Evolutionary conservation across 164 flowering plant species (phyloP), one percentile per base, ranked within the genome.

Genomic region (Vitis rupestris): DNA sequence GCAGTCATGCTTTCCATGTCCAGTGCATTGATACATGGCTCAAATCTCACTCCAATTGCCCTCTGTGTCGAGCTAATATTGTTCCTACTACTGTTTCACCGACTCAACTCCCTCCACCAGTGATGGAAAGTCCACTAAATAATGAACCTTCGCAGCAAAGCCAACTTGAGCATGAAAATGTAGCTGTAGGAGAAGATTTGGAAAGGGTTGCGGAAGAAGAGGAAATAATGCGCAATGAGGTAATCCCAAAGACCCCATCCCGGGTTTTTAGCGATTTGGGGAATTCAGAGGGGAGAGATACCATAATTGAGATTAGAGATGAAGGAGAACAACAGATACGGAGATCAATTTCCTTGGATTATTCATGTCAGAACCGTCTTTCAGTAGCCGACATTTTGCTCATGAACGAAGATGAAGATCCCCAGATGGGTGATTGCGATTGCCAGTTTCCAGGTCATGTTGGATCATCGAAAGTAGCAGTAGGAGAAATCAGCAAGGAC

Each of bases 1-100:
- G 98, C 65, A 84, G 90, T 58, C 98, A 94, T 70, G 97, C 95
- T 52, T 94, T 94, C 72, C 97, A 94, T 75, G 72, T 90, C 37
- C 60, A 70, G 1, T 94, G 97, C 78, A 90, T 94, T 50, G 98
- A 94, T 74, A 88, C 86, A 10, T 94, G 98, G 97, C 81, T 94
- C 9, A 76, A 78, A 63, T 86, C 91, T 31, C 94, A 94, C 75
- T 80, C 87, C 11, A 90, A 80, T 76, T 94, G 98, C 64, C 98
- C 98, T 2, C 63, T 94, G 3, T 94, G 98, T 62, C 85, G 98
- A 0, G 87, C 98, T 1, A 74, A 66, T 51, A 82, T 89, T 8
- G 63, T 77, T 17, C 67, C 76, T 11, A 7, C 61, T 30, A 54
- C 49, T 59, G 68, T 77, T 30, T 1, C 71, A 1, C 74, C 79